Percentiles rank a stretch among this genome's conserved stretches.
These are phyloP conservation scores for Anisodus acutangulus DNA, from an alignment of 257 asterid species.

Conservation along the genomic window DNA sequence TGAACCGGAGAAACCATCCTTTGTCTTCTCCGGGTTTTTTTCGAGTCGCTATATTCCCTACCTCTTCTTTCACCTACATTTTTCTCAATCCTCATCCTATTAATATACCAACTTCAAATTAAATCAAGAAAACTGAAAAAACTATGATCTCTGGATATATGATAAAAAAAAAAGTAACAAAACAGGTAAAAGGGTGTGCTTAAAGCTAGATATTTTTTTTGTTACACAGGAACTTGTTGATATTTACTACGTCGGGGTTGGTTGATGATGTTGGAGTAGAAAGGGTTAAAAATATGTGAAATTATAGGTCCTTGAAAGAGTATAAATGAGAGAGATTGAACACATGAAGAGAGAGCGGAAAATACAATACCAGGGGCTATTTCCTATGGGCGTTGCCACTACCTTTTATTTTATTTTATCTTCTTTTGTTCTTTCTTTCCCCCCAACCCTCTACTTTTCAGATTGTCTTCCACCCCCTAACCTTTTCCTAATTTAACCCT, in stretches of 20 bases:
- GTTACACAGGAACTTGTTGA: not conserved
- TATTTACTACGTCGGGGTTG: not conserved
- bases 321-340: not conserved
- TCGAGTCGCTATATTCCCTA: not conserved
- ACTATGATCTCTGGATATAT: not conserved
- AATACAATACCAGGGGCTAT: constrained; percentile 30
- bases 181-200: no score
- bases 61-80: constrained; percentile 29
- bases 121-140: not conserved
- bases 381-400: constrained; percentile 30
- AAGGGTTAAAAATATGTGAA: not conserved
- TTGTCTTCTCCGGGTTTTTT: constrained; percentile 19
- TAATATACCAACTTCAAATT: not conserved
- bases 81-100: constrained; percentile 30
- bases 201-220: not conserved
- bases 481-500: not conserved
- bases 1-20: constrained; percentile 55
- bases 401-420: not conserved
- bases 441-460: not conserved
- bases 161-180: not conserved
- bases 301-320: not conserved
- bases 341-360: not conserved
- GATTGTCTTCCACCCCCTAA: no score
- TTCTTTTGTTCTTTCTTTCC: not conserved
- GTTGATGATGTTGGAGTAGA: not conserved